phyloP scores from a whole-genome alignment of 768 basidiomycete genomes.

The Agrocybe praecox region DNA sequence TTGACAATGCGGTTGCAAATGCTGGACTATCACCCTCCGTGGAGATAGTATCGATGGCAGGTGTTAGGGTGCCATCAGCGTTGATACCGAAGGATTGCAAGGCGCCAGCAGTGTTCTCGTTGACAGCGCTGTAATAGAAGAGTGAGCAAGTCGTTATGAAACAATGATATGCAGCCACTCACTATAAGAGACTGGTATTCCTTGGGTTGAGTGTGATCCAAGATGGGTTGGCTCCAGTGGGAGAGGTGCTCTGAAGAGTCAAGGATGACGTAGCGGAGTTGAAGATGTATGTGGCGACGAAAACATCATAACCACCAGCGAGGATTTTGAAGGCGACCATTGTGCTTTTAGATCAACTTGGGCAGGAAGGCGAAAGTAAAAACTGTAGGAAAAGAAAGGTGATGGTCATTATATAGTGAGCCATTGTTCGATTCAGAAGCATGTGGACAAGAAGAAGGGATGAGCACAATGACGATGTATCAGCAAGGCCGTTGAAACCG shows the following conservation, averaged over 20 bases:
- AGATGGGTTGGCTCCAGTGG: conserved; percentile 54
- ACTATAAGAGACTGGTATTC: conserved; percentile 66
- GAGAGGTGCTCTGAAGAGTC: conserved; percentile 46
- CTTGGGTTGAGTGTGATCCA: conserved; percentile 64
- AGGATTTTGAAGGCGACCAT: conserved; percentile 75
- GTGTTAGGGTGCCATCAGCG: conserved; percentile 44
- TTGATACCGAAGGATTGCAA: conserved; percentile 62
- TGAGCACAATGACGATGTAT: neutral
- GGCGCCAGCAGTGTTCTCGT: conserved; percentile 50
- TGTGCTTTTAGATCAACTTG: neutral
- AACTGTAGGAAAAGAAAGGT: neutral
- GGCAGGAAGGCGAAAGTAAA: neutral
- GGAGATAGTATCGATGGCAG: conserved; percentile 42
- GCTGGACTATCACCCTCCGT: conserved; percentile 57
- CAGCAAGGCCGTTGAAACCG: neutral
- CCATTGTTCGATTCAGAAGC: neutral
- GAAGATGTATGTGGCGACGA: conserved; percentile 67
- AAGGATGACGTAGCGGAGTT: conserved; percentile 50
- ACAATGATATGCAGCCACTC: conserved; percentile 20
- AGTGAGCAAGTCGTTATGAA: neutral
- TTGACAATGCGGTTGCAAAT: conserved; percentile 51
- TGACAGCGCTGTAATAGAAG: conserved; percentile 50
- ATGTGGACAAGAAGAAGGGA: neutral
- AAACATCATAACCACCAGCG: conserved; percentile 65
- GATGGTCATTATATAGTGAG: neutral